These are phyloP conservation scores for Epichloe sylvatica DNA, from an alignment of 2,329 filamentous ascomycete species.

Conservation along the genomic window DNA sequence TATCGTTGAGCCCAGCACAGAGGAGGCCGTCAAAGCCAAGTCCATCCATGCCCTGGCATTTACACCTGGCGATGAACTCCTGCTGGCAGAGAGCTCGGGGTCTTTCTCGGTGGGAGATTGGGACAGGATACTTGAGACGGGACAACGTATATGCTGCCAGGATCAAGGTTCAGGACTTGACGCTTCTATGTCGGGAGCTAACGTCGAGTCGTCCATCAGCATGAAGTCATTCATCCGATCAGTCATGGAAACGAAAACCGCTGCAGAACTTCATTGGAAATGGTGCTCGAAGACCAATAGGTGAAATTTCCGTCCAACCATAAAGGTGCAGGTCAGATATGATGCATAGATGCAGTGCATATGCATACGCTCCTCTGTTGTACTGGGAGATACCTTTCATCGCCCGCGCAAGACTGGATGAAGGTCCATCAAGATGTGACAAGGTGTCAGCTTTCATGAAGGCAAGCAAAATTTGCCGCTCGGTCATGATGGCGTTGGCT, in stretches of 20 bases:
- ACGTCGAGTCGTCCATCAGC: conserved; percentile 25
- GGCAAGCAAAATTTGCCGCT: not conserved
- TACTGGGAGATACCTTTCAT: not conserved
- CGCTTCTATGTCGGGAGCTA: conserved; percentile 31
- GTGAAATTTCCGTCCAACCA: not conserved
- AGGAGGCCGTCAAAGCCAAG: conserved; percentile 45
- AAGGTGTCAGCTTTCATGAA: not conserved
- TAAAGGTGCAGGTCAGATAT: not conserved
- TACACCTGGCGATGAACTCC: conserved; percentile 55
- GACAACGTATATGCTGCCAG: conserved; percentile 49
- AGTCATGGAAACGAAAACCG: conserved; percentile 41
- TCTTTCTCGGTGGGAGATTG: conserved; percentile 62
- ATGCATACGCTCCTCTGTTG: not conserved
- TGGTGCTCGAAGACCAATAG: conserved; percentile 15
- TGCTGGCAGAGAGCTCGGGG: conserved; percentile 73
- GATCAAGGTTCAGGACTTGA: conserved; percentile 25
- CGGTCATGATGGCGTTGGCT: not conserved
- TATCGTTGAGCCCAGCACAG: conserved; percentile 46
- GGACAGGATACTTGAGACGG: conserved; percentile 53
- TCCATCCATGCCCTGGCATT: conserved; percentile 79
- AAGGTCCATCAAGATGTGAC: not conserved
- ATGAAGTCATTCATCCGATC: conserved; percentile 49
- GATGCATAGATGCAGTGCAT: not conserved
- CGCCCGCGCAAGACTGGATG: not conserved
- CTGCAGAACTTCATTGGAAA: conserved; percentile 44